Conservation (phyloP, 176 grass and related monocot genomes). For the Cenchrus purpureus region DNA sequence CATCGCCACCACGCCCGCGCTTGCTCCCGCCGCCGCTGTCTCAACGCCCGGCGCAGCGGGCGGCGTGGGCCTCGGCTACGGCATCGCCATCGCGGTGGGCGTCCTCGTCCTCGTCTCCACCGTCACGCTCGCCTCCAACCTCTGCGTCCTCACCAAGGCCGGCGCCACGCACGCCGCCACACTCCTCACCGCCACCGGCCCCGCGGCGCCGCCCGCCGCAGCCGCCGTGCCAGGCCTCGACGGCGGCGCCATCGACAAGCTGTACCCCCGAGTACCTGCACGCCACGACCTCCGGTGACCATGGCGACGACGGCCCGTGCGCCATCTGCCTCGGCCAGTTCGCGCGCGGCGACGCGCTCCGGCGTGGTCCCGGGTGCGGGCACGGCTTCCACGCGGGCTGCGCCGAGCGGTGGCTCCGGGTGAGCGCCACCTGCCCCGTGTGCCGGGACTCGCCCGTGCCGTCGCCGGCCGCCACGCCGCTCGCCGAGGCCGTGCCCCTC, state of each 20-base stretch:
- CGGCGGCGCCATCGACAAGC: background rate
- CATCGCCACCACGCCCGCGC: background rate
- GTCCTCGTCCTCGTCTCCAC: background rate
- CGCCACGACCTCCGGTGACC: background rate
- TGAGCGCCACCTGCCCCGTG: conserved; percentile 78
- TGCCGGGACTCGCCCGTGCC: conserved; percentile 76
- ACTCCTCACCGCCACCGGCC: background rate
- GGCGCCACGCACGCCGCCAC: background rate
- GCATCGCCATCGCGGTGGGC: background rate
- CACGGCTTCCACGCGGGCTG: conserved; percentile 74
- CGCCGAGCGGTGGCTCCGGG: conserved; percentile 73
- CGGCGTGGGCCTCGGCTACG: background rate
- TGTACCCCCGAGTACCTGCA: background rate
- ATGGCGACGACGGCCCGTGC: background rate
- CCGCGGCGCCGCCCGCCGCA: background rate
- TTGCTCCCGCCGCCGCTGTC: background rate
- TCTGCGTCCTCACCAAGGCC: conserved; percentile 9
- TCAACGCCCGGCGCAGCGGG: background rate
- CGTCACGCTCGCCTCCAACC: background rate
- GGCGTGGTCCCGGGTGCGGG: conserved; percentile 46
- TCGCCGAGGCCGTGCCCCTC: background rate
- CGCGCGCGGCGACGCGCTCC: background rate
- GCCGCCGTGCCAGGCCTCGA: background rate
- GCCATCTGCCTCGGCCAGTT: background rate
- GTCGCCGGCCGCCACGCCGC: conserved; percentile 37